Evolutionary conservation across 192 early-diverging fungal genomes (phyloP).

Genomic region (Coemansia sp.): DNA sequence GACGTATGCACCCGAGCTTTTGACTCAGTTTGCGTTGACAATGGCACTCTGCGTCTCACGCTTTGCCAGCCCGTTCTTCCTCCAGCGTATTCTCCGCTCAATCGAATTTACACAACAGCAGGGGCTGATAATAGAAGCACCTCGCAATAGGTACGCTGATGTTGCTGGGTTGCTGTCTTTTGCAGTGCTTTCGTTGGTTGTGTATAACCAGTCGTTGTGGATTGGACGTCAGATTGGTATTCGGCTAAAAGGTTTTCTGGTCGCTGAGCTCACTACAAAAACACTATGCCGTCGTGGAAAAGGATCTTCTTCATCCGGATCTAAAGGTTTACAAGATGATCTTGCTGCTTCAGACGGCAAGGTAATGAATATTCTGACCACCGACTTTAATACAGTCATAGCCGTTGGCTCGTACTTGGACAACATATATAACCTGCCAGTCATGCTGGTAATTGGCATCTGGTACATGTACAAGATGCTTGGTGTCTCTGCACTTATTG

Average conservation of each 20-base stretch:
- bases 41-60: conserved; percentile 32
- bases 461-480: conserved; percentile 72
- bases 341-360: conserved; percentile 57
- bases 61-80: conserved; percentile 58
- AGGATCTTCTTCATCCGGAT: conserved; percentile 34
- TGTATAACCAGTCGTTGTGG: conserved; percentile 63
- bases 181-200: conserved; percentile 50
- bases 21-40: conserved; percentile 44
- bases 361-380: conserved; percentile 65
- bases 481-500: conserved; percentile 78
- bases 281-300: conserved; percentile 61
- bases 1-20: conserved; percentile 50
- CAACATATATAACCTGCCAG: no score
- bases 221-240: conserved; percentile 68
- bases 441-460: no score
- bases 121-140: neutral
- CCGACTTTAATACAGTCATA: conserved; percentile 66
- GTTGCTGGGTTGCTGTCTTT: conserved; percentile 62
- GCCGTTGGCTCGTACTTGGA: conserved; percentile 50
- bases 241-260: conserved; percentile 60
- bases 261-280: conserved; percentile 69
- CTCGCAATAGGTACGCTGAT: conserved; percentile 44
- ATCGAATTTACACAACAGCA: conserved; percentile 48
- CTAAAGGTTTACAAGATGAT: conserved; percentile 58
- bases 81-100: conserved; percentile 15